Evolutionary conservation across 352 stramenopile genomes (phyloP).

Genomic region (Pythium pectinolyticum): DNA sequence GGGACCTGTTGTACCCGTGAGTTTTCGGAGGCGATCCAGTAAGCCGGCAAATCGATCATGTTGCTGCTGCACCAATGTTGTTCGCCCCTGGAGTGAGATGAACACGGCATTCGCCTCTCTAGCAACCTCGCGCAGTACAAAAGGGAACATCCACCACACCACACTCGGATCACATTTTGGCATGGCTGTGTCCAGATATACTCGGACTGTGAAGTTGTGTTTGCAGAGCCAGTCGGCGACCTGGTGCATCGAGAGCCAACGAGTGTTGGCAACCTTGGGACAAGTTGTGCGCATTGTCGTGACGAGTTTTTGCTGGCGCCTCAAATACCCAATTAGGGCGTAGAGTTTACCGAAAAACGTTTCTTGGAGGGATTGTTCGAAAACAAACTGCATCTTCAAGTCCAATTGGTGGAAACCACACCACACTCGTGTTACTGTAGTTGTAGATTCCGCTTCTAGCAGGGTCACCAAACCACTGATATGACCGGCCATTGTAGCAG

Average conservation of each 20-base stretch:
- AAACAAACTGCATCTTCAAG: conserved; percentile 23
- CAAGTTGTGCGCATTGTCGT: background rate
- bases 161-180: background rate
- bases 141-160: background rate
- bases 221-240: background rate
- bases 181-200: background rate
- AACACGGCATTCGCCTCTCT: background rate
- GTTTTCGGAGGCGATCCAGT: background rate
- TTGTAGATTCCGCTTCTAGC: background rate
- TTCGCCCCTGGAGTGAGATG: background rate
- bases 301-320: background rate
- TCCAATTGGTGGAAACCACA: conserved; percentile 30
- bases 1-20: background rate
- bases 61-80: background rate
- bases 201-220: background rate
- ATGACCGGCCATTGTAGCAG: conserved; percentile 1
- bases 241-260: background rate
- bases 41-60: background rate
- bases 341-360: background rate
- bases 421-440: conserved; percentile 11
- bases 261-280: background rate
- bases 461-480: background rate
- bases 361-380: conserved; percentile 5
- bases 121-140: background rate
- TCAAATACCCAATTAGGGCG: background rate